A percentile compares a stretch with the other conserved stretches of the same genome.
phyloP scores from a whole-genome alignment of 1,284 basidiomycete species.

The Moesziomyces sp. region DNA sequence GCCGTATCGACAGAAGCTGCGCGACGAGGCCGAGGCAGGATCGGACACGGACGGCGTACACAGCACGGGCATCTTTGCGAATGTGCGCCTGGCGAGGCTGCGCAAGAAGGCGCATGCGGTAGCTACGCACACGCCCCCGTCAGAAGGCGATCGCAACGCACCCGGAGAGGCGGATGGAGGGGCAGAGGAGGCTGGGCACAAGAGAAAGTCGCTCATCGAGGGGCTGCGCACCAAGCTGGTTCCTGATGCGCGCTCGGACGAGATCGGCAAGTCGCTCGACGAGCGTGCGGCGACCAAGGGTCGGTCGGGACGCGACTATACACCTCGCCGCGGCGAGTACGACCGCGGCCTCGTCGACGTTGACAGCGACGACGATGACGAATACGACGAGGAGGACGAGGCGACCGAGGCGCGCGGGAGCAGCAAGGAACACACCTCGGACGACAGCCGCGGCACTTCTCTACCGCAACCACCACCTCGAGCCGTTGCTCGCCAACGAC shows the following conservation, averaged over 20 bases:
- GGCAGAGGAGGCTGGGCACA: not conserved
- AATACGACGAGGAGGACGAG: slow-evolving; percentile 11
- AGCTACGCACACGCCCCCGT: not conserved
- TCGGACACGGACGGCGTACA: slow-evolving; percentile 4
- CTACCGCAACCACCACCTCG: too few relatives aligned
- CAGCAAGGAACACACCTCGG: not conserved
- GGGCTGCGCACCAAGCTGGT: slow-evolving; percentile 31
- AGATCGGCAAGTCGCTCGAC: slow-evolving; percentile 23
- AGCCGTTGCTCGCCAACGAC: too few relatives aligned
- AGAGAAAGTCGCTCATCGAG: slow-evolving; percentile 20
- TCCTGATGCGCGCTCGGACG: slow-evolving; percentile 11
- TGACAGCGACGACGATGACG: slow-evolving; percentile 28
- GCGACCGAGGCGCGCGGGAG: not conserved
- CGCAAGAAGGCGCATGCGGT: slow-evolving; percentile 10
- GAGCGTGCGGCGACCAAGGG: slow-evolving; percentile 39
- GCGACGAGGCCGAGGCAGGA: slow-evolving; percentile 1
- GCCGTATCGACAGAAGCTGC: slow-evolving; percentile 45
- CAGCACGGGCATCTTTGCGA: slow-evolving; percentile 25
- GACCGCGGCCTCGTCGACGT: slow-evolving; percentile 12
- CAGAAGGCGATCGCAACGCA: not conserved
- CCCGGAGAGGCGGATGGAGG: not conserved
- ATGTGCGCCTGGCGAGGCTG: slow-evolving; percentile 19
- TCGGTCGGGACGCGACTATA: slow-evolving; percentile 28
- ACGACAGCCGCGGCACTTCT: not conserved
- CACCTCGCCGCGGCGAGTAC: slow-evolving; percentile 14